A percentile compares a stretch with the other conserved stretches of the same genome.
phyloP scores from a whole-genome alignment of 1,284 basidiomycete species.

The Earliella scabrosa region DNA sequence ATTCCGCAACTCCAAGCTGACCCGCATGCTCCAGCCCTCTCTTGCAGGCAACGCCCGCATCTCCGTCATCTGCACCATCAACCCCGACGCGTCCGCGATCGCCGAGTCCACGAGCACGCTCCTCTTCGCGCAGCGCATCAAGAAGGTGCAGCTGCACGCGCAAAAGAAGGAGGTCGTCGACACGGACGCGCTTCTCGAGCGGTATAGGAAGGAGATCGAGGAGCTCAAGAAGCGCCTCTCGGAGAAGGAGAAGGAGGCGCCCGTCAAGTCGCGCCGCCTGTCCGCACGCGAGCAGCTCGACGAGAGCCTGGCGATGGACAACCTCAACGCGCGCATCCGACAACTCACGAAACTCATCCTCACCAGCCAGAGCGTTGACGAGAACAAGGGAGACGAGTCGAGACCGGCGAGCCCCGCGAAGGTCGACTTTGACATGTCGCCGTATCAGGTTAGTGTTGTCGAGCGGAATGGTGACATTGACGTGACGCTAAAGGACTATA shows the following conservation, averaged over 20 bases:
- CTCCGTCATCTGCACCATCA: constrained; percentile 95
- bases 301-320: constrained; percentile 79
- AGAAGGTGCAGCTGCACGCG: constrained; percentile 85
- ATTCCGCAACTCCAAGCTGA: constrained; percentile 94
- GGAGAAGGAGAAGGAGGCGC: constrained; percentile 65
- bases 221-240: constrained; percentile 74
- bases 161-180: constrained; percentile 94
- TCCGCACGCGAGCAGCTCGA: constrained; percentile 80
- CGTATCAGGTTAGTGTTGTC: constrained; percentile 64
- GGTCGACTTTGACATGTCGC: constrained; percentile 84
- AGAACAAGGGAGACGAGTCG: constrained; percentile 67
- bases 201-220: constrained; percentile 91
- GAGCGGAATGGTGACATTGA: too few relatives aligned
- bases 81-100: constrained; percentile 77
- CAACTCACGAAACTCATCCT: constrained; percentile 88
- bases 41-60: constrained; percentile 94
- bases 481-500: neutral
- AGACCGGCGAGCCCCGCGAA: constrained; percentile 81
- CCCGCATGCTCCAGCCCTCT: constrained; percentile 93
- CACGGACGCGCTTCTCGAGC: constrained; percentile 89
- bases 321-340: constrained; percentile 79
- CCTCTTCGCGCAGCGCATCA: constrained; percentile 88
- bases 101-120: constrained; percentile 85
- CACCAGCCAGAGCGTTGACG: constrained; percentile 81
- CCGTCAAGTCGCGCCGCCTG: constrained; percentile 58